phyloP scores from a whole-genome alignment of 306 rosid species.

The Cucumis cinereus region DNA sequence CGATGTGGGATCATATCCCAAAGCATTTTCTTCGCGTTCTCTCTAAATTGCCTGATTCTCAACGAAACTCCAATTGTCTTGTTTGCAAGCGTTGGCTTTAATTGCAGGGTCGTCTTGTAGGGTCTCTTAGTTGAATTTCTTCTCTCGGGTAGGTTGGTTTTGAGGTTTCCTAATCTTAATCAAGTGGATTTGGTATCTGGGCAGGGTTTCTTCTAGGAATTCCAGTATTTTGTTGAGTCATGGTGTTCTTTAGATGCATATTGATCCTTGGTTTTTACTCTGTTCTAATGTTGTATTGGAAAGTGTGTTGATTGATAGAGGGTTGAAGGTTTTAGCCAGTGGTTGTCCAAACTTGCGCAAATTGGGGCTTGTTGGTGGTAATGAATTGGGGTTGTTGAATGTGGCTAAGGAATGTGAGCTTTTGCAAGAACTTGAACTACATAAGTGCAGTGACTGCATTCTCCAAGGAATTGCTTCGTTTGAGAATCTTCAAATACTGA shows the following conservation, averaged over 20 bases:
- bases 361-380: slow-evolving; percentile 47
- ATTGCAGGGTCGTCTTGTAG: slow-evolving; percentile 63
- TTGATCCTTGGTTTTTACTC: slow-evolving; percentile 35
- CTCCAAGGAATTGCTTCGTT: slow-evolving; percentile 40
- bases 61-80: slow-evolving; percentile 35
- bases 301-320: slow-evolving; percentile 43
- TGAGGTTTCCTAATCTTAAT: slow-evolving; percentile 63
- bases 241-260: slow-evolving; percentile 29
- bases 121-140: slow-evolving; percentile 46
- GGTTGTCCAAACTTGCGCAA: slow-evolving; percentile 49
- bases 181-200: slow-evolving; percentile 46
- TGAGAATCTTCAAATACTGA: slow-evolving; percentile 58
- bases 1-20: too few relatives aligned
- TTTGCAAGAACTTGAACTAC: slow-evolving; percentile 73
- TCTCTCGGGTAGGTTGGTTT: slow-evolving; percentile 62
- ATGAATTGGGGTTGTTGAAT: slow-evolving; percentile 48
- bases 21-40: slow-evolving; percentile 53
- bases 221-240: slow-evolving; percentile 43
- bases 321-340: slow-evolving; percentile 33
- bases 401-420: slow-evolving; percentile 63
- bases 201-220: slow-evolving; percentile 30
- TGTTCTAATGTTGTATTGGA: slow-evolving; percentile 32
- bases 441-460: slow-evolving; percentile 36
- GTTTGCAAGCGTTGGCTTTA: slow-evolving; percentile 91
- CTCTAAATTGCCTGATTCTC: slow-evolving; percentile 35